A percentile compares a stretch with the other conserved stretches of the same genome.
Evolutionary conservation across 1,284 basidiomycete genomes (phyloP).

Genomic region (Heterobasidion annosum): DNA sequence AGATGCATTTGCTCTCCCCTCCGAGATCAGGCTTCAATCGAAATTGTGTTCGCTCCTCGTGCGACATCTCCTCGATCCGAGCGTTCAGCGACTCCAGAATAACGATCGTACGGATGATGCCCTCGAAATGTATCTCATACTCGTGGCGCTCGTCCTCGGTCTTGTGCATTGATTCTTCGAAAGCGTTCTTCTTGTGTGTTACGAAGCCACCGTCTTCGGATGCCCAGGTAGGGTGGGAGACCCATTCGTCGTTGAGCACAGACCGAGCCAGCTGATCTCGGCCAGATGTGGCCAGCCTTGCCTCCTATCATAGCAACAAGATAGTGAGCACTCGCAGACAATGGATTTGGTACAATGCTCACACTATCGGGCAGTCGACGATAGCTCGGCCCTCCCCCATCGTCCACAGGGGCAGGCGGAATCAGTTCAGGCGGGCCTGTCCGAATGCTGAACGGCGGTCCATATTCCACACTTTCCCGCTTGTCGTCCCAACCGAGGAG

Average conservation of each 20-base stretch:
- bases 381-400: constrained; percentile 84
- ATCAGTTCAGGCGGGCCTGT: constrained; percentile 60
- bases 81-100: constrained; percentile 85
- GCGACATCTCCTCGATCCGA: constrained; percentile 85
- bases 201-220: constrained; percentile 94
- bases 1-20: constrained; percentile 81
- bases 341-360: constrained; percentile 25
- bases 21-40: constrained; percentile 86
- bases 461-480: constrained; percentile 60
- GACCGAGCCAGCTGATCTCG: constrained; percentile 94
- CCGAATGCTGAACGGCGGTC: constrained; percentile 69
- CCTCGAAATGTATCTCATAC: constrained; percentile 96
- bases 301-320: constrained; percentile 51
- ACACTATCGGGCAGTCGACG: constrained; percentile 82
- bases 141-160: constrained; percentile 98
- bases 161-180: constrained; percentile 94
- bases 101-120: constrained; percentile 85
- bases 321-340: background rate
- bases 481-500: constrained; percentile 75
- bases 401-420: constrained; percentile 62
- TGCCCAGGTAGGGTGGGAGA: constrained; percentile 96
- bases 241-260: constrained; percentile 94
- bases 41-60: constrained; percentile 81
- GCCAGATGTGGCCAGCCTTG: constrained; percentile 86
- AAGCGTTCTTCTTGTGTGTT: constrained; percentile 95